A percentile compares a stretch with the other conserved stretches of the same genome.
Evolutionary conservation across 768 basidiomycete species (phyloP).

Genomic region (Tremella fuciformis): DNA sequence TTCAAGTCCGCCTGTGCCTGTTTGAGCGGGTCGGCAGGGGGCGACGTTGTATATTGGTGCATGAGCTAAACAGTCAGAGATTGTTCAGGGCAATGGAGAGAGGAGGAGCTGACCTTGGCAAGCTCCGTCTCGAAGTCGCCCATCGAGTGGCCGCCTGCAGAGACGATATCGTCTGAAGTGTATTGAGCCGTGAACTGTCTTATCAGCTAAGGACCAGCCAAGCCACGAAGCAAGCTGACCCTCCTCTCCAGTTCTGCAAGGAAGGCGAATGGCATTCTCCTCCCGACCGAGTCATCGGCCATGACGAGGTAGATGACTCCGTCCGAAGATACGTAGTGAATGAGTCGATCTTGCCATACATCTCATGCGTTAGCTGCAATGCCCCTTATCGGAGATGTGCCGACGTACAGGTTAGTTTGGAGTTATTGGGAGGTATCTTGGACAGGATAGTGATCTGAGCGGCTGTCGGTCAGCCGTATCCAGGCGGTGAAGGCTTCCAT

Average conservation of each 20-base stretch:
- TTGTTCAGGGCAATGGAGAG: no score
- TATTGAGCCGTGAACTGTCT: slow-evolving; percentile 51
- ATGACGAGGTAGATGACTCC: slow-evolving; percentile 87
- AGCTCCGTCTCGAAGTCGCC: slow-evolving; percentile 53
- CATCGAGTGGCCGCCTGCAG: slow-evolving; percentile 51
- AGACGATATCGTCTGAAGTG: slow-evolving; percentile 48
- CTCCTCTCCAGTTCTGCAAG: slow-evolving; percentile 73
- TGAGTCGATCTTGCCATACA: slow-evolving; percentile 67
- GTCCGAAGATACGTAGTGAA: slow-evolving; percentile 88
- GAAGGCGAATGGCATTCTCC: slow-evolving; percentile 92
- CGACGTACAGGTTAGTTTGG: slow-evolving; percentile 56
- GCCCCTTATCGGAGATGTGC: background rate
- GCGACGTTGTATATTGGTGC: slow-evolving; percentile 83
- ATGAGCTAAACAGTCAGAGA: slow-evolving; percentile 51
- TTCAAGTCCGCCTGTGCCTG: slow-evolving; percentile 76
- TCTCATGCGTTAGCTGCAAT: slow-evolving; percentile 21
- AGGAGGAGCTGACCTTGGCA: slow-evolving; percentile 34
- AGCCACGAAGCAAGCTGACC: slow-evolving; percentile 53
- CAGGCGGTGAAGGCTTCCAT: background rate
- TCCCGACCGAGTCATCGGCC: slow-evolving; percentile 86
- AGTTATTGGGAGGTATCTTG: slow-evolving; percentile 90
- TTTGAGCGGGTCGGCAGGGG: slow-evolving; percentile 79
- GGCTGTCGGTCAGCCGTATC: slow-evolving; percentile 28
- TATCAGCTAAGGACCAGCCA: slow-evolving; percentile 10
- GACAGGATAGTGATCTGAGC: slow-evolving; percentile 68